Evolutionary conservation across 306 rosid species (phyloP).

Genomic region (Cotoneaster glaucophyllus): DNA sequence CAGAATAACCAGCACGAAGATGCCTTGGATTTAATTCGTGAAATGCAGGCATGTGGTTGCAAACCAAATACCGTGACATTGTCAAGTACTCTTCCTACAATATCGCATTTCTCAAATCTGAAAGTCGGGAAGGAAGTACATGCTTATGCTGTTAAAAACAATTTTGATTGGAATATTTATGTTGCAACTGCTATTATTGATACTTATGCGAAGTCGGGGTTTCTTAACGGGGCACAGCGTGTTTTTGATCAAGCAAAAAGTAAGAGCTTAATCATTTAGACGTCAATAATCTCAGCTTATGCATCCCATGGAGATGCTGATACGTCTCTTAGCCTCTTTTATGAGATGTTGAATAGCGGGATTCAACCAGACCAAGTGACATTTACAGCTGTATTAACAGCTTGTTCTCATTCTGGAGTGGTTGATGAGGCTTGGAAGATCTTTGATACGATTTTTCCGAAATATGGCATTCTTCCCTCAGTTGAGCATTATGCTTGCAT

Average conservation of each 20-base stretch:
- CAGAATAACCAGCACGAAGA: conserved; percentile 52
- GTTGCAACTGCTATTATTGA: conserved; percentile 71
- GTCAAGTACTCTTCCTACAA: conserved; percentile 58
- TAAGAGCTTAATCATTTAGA: conserved; percentile 66
- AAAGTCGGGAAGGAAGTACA: conserved; percentile 75
- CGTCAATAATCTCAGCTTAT: conserved; percentile 73
- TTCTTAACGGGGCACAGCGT: conserved; percentile 40
- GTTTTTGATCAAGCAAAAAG: conserved; percentile 49
- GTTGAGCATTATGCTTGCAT: conserved; percentile 90
- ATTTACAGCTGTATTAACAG: conserved; percentile 56
- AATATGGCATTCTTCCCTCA: conserved; percentile 51
- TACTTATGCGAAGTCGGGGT: conserved; percentile 71
- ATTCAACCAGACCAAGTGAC: conserved; percentile 77
- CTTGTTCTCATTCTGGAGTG: conserved; percentile 74
- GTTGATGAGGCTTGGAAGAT: conserved; percentile 76
- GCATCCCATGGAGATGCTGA: conserved; percentile 68
- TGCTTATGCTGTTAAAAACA: conserved; percentile 55
- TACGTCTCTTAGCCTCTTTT: conserved; percentile 43
- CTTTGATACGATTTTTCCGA: conserved; percentile 41
- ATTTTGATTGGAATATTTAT: conserved; percentile 44
- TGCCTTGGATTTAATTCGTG: conserved; percentile 41
- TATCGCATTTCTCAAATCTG: conserved; percentile 48
- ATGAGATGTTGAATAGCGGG: conserved; percentile 52
- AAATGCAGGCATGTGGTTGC: conserved; percentile 51
- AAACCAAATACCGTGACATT: conserved; percentile 65